A percentile compares a stretch with the other conserved stretches of the same genome.
These are phyloP conservation scores for Plasmodium reichenowi DNA, from an alignment of 169 alveolate species.

Conservation along the genomic window DNA sequence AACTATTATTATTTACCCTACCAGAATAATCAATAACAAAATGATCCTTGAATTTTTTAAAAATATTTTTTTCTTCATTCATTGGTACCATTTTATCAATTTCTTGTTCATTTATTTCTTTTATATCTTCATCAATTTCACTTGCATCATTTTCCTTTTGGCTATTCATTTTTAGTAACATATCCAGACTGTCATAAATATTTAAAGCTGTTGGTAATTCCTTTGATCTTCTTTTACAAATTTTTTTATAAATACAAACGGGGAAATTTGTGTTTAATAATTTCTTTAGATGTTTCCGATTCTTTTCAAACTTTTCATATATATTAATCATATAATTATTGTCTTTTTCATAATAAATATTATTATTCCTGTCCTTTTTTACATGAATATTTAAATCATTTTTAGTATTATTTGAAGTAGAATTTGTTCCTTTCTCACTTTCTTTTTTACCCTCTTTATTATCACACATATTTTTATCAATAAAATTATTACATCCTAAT, in stretches of 20 bases:
- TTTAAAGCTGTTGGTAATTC: constrained; percentile 54
- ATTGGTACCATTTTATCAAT: background rate
- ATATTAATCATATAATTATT: constrained; percentile 15
- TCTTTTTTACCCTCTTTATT: background rate
- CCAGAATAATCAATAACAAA: constrained; percentile 52
- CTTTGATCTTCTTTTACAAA: constrained; percentile 29
- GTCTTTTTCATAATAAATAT: constrained; percentile 5
- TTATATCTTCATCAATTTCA: background rate
- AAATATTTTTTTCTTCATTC: constrained; percentile 17
- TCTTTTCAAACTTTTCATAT: constrained; percentile 53
- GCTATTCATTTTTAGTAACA: constrained; percentile 5
- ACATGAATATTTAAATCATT: too few relatives aligned
- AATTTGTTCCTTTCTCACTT: too few relatives aligned
- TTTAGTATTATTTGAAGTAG: too few relatives aligned
- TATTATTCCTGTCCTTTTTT: too few relatives aligned
- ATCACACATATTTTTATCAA: background rate
- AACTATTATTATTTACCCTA: constrained; percentile 26
- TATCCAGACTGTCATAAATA: constrained; percentile 62
- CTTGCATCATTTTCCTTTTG: background rate
- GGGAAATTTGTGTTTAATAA: constrained; percentile 39
- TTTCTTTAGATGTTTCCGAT: constrained; percentile 35
- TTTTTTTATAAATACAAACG: constrained; percentile 50
- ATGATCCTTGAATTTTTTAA: constrained; percentile 14
- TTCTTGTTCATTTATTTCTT: background rate
- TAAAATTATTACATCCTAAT: too few relatives aligned